Conservation (phyloP, 305 asterid genomes). For the Fraxinus angustifolia region DNA sequence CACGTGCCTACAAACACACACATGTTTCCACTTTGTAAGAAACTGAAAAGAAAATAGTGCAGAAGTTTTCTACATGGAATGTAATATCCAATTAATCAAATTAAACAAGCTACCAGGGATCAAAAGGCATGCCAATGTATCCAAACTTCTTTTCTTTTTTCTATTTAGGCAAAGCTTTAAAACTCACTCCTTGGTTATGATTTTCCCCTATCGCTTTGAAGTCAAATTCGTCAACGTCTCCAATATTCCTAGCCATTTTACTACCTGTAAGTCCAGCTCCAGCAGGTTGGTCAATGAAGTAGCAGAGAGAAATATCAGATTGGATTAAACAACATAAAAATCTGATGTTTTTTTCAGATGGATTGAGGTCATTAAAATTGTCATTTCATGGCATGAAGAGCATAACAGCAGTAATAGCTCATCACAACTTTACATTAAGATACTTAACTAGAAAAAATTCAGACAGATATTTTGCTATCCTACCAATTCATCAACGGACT, state of each 20-base stretch:
- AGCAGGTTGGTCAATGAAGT: slow-evolving; percentile 63
- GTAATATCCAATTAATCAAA: slow-evolving; percentile 2
- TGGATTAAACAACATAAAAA: slow-evolving; percentile 16
- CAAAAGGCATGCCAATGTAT: neutral
- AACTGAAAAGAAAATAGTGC: neutral
- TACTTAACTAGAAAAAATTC: slow-evolving; percentile 11
- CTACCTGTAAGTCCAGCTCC: slow-evolving; percentile 99
- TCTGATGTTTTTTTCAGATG: neutral
- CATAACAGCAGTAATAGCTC: slow-evolving; percentile 12
- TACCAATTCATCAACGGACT: slow-evolving; percentile 25
- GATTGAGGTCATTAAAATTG: slow-evolving; percentile 5
- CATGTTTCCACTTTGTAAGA: neutral
- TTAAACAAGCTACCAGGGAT: slow-evolving; percentile 10
- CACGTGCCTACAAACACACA: neutral
- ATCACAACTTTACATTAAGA: neutral
- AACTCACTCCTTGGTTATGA: slow-evolving; percentile 92
- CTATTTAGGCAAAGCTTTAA: slow-evolving; percentile 9
- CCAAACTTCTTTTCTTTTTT: neutral
- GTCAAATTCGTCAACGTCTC: slow-evolving; percentile 92
- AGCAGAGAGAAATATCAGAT: slow-evolving; percentile 22
- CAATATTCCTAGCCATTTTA: slow-evolving; percentile 88
- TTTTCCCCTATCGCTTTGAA: slow-evolving; percentile 80
- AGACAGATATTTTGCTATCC: slow-evolving; percentile 3
- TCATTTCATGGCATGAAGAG: slow-evolving; percentile 16
- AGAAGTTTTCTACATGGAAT: neutral